Conservation (phyloP, 2,329 filamentous ascomycete species). For the Talaromyces sp. region DNA sequence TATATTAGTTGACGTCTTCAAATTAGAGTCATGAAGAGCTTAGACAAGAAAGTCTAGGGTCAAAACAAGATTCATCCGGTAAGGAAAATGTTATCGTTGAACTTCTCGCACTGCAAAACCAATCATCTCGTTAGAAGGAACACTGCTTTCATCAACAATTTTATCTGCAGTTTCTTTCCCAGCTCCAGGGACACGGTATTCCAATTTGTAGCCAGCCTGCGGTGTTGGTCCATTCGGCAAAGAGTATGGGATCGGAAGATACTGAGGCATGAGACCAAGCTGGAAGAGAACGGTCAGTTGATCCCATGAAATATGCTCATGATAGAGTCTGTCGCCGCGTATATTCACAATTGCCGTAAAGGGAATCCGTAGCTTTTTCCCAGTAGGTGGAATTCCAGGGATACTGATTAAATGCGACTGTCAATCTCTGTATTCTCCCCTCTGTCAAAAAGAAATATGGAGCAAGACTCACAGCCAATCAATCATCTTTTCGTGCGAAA, state of each 20-base stretch:
- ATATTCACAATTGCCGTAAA: constrained; percentile 64
- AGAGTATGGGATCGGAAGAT: constrained; percentile 58
- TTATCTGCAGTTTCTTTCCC: constrained; percentile 53
- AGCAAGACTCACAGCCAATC: constrained; percentile 61
- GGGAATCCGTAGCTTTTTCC: constrained; percentile 53
- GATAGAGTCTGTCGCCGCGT: constrained; percentile 62
- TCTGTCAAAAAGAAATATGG: background rate
- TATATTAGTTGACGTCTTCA: no score
- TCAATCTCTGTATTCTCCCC: background rate
- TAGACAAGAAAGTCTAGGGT: background rate
- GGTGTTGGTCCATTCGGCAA: constrained; percentile 38
- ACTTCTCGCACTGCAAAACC: constrained; percentile 26
- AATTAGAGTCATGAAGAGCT: no score
- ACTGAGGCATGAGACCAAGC: constrained; percentile 60
- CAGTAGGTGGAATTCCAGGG: constrained; percentile 57
- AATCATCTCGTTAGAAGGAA: constrained; percentile 57
- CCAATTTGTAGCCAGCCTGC: constrained; percentile 41
- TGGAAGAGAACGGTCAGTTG: constrained; percentile 60
- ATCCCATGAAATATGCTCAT: constrained; percentile 70
- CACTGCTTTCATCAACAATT: constrained; percentile 45
- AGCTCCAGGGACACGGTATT: constrained; percentile 59
- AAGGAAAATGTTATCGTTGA: background rate
- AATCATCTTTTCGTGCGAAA: constrained; percentile 59
- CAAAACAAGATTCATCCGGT: background rate
- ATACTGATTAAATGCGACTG: constrained; percentile 33